These are phyloP conservation scores for Inga leiocalycina DNA, from an alignment of 306 rosid species.

Conservation along the genomic window DNA sequence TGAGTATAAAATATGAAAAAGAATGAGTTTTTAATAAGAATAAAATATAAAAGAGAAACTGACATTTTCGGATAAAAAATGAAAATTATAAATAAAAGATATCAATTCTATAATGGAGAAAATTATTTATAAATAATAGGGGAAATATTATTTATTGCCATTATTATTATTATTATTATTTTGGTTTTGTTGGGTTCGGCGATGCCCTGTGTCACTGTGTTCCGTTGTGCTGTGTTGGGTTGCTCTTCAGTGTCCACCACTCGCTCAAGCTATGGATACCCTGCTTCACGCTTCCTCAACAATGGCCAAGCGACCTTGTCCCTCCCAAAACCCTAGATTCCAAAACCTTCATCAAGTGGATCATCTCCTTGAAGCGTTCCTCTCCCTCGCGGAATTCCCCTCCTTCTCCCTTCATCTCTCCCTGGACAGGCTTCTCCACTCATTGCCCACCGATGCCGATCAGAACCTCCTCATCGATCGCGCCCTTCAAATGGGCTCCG, in stretches of 20 bases:
- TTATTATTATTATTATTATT: not conserved
- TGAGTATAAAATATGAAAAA: no score
- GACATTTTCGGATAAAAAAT: no score
- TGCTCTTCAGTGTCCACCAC: conserved; percentile 37
- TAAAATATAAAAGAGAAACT: no score
- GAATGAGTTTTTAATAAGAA: no score
- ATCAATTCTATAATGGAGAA: no score
- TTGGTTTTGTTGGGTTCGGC: not conserved
- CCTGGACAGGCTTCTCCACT: conserved; percentile 64
- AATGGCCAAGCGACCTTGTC: conserved; percentile 84
- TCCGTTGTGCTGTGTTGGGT: not conserved
- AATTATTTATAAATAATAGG: no score
- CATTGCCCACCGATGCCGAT: conserved; percentile 60
- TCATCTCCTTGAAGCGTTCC: conserved; percentile 55
- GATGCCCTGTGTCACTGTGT: not conserved
- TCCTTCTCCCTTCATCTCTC: conserved; percentile 59
- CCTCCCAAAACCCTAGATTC: conserved; percentile 62
- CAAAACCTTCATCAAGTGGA: conserved; percentile 46
- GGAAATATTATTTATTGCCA: no score
- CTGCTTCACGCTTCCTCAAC: conserved; percentile 55
- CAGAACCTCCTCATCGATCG: conserved; percentile 69
- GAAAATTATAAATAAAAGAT: no score
- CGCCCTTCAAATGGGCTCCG: conserved; percentile 59
- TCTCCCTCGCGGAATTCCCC: conserved; percentile 53
- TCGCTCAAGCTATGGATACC: conserved; percentile 56